Conservation (phyloP, 306 rosid species). For the Erythrophleum fordii region DNA sequence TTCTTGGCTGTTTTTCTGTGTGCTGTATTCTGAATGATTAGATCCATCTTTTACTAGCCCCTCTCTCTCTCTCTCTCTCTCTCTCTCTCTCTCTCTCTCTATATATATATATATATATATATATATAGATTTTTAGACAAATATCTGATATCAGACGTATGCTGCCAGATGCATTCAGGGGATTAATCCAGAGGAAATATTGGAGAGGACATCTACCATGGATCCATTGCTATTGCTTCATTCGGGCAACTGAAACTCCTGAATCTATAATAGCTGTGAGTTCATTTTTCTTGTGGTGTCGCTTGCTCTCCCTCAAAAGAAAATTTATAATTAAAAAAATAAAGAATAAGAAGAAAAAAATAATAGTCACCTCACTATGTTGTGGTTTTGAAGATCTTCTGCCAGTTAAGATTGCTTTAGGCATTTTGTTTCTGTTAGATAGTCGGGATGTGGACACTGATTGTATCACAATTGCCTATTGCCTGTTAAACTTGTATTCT, state of each 20-base stretch:
- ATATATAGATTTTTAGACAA: constrained; percentile 20
- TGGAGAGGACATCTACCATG: constrained; percentile 85
- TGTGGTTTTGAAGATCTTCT: constrained; percentile 22
- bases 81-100: background rate
- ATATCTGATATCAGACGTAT: constrained; percentile 29
- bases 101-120: no score
- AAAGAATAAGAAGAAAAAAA: background rate
- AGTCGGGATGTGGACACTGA: constrained; percentile 12
- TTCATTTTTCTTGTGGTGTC: constrained; percentile 31
- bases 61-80: background rate
- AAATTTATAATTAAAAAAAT: background rate
- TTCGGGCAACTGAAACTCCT: constrained; percentile 77
- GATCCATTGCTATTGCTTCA: constrained; percentile 96
- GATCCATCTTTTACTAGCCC: background rate
- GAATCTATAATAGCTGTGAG: constrained; percentile 75
- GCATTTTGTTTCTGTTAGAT: constrained; percentile 9
- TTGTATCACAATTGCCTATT: background rate
- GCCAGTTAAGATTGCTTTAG: constrained; percentile 16
- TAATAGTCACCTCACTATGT: constrained; percentile 7
- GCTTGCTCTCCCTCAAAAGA: background rate
- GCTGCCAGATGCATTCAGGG: constrained; percentile 75
- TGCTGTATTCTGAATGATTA: constrained; percentile 17
- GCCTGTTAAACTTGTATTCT: background rate
- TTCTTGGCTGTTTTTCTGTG: constrained; percentile 19
- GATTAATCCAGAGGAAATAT: constrained; percentile 60